Percentiles rank a stretch among this genome's conserved stretches.
Conservation (phyloP, 2,329 filamentous ascomycete species). For the Akanthomyces uredinophilus region DNA sequence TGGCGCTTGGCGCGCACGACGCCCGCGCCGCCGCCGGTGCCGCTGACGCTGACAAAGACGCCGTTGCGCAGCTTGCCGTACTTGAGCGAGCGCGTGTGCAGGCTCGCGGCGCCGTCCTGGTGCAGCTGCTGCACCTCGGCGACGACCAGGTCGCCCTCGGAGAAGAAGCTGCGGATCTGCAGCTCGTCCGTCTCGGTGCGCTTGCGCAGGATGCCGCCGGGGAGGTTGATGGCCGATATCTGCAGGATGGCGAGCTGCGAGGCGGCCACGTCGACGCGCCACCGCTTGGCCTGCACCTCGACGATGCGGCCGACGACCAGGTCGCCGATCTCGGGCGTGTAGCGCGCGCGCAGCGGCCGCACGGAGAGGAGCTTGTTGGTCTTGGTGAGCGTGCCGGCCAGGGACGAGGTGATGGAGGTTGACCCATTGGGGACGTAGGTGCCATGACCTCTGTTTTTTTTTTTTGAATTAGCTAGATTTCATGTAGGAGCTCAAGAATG, state of each 20-base stretch:
- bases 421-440: conserved; percentile 66
- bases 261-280: conserved; percentile 91
- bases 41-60: conserved; percentile 75
- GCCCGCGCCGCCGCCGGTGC: conserved; percentile 78
- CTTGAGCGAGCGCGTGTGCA: conserved; percentile 86
- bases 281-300: conserved; percentile 87
- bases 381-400: conserved; percentile 83
- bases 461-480: neutral
- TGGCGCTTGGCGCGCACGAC: conserved; percentile 81
- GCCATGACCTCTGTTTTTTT: conserved; percentile 69
- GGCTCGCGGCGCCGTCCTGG: conserved; percentile 74
- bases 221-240: conserved; percentile 87
- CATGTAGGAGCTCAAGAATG: neutral
- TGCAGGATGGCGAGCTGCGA: conserved; percentile 80
- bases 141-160: conserved; percentile 87
- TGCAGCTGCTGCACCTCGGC: conserved; percentile 92
- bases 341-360: conserved; percentile 82
- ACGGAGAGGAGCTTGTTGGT: conserved; percentile 97
- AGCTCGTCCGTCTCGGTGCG: conserved; percentile 94
- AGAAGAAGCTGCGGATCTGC: conserved; percentile 95
- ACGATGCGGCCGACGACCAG: conserved; percentile 90
- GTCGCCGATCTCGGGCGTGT: conserved; percentile 94
- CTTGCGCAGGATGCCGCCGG: conserved; percentile 85
- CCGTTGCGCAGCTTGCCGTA: conserved; percentile 96
- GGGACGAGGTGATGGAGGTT: conserved; percentile 76